These are phyloP conservation scores for Hansenula sp. DNA, from an alignment of 1,139 yeast genomes.

Conservation along the genomic window DNA sequence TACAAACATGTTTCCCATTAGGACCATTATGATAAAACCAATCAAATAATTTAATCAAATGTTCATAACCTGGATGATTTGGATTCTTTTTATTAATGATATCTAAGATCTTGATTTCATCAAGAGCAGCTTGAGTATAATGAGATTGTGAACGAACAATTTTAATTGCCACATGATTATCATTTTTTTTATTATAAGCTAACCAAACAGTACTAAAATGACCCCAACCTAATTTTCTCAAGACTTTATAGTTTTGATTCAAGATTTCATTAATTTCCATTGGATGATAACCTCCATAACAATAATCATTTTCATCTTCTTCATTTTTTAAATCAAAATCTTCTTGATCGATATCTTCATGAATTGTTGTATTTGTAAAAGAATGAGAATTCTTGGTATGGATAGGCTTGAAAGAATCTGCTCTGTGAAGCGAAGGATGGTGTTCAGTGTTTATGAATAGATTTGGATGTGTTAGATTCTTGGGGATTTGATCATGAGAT, in stretches of 20 bases:
- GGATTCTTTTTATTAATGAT: slow-evolving; percentile 45
- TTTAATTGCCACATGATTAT: slow-evolving; percentile 76
- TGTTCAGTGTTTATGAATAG: slow-evolving; percentile 6
- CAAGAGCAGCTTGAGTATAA: slow-evolving; percentile 82
- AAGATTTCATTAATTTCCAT: slow-evolving; percentile 68
- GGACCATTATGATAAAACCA: slow-evolving; percentile 77
- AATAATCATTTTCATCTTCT: slow-evolving; percentile 70
- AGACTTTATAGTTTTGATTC: slow-evolving; percentile 58
- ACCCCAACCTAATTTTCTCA: slow-evolving; percentile 88
- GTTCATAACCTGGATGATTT: slow-evolving; percentile 67
- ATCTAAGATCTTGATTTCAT: slow-evolving; percentile 67
- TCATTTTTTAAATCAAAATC: slow-evolving; percentile 39
- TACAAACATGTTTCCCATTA: slow-evolving; percentile 78
- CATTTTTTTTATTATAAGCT: slow-evolving; percentile 54
- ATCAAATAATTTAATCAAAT: slow-evolving; percentile 68
- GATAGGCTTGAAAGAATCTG: slow-evolving; percentile 3
- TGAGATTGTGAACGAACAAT: slow-evolving; percentile 68
- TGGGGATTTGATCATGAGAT: background rate
- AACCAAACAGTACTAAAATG: slow-evolving; percentile 90
- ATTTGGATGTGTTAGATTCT: background rate
- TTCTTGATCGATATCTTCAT: background rate
- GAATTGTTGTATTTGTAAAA: background rate
- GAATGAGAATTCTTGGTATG: background rate
- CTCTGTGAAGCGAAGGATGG: slow-evolving; percentile 7
- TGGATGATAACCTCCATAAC: slow-evolving; percentile 86